Base-by-base conservation (phyloP, 805 yeast genomes). In the Myxozyma mucilagina region DNA sequence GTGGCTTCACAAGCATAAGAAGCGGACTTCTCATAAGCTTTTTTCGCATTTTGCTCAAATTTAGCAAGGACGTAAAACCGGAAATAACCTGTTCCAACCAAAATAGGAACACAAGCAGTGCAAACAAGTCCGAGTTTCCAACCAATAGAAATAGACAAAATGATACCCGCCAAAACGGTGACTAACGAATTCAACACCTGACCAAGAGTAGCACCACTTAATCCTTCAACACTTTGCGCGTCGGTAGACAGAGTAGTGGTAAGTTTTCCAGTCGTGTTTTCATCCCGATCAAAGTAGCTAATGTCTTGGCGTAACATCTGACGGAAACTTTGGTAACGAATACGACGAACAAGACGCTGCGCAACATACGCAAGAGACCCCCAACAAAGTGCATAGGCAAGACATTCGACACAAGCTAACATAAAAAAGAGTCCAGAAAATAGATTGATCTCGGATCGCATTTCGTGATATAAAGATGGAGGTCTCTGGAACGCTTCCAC, bases 81-180 rank as follows among this genome's bases (percentile, higher is more conserved):
- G 59, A 72, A 44, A 68, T 75, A 77, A 3, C 80, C 80, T 43
- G 74, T 72, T 1, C 75, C 77, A 63, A 77, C 39, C 7, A 56
- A 29, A 31, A 76, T 57, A 31, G 70, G 70, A 20, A 68, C 67
- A 47, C 74, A 70, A 6, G 80, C 76, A 14, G 72, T 64, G 44
- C 78, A 76, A 13, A 77, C 80, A 4, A 77, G 68, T 1, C 79
- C 80, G 14, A 77, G 69, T 39, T 76, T 67, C 80, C 80, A 78
- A 49, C 71, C 72, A 57, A 75, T 71, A 6, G 74, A 71, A 60
- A 77, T 69, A n/a, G 77, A 77, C 34, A 78, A 67, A 41, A 75
- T 72, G 18, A 54, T 36, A 71, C 68, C 61, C 77, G 77, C 55
- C 71, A 78, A 51, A 74, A 62, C 4, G 75, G 63, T 13, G 73